Conservation (phyloP, 208 protist species). For the Leishmania aethiopica region DNA sequence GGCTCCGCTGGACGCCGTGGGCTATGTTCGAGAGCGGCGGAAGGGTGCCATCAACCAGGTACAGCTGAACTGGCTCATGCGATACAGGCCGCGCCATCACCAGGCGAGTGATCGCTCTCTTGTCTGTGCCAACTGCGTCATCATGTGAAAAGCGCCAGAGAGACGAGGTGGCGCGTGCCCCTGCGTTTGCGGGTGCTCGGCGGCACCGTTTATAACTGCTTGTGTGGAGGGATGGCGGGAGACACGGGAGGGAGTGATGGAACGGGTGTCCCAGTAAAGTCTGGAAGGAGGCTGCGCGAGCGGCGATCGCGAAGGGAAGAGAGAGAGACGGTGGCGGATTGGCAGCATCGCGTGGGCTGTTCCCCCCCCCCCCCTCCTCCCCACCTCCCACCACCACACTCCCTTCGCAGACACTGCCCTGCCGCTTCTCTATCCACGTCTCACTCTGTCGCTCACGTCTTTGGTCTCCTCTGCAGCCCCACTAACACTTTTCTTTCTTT, state of each 20-base stretch:
- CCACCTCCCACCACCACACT: too few species aligned
- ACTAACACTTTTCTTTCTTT: not conserved
- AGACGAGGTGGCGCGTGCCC: not conserved
- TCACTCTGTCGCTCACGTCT: not conserved
- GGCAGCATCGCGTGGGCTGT: not conserved
- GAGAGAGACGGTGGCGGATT: not conserved
- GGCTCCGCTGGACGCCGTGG: conserved; percentile 81
- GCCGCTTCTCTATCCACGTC: not conserved
- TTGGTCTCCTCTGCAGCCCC: not conserved
- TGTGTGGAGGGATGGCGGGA: conserved; percentile 26
- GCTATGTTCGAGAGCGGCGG: conserved; percentile 75
- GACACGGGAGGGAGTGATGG: not conserved
- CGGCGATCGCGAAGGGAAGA: not conserved
- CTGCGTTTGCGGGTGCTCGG: not conserved
- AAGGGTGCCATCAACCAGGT: conserved; percentile 91
- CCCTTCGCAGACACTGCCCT: not conserved
- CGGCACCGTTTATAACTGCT: not conserved
- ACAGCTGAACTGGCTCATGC: conserved; percentile 91
- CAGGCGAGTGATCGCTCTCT: conserved; percentile 26
- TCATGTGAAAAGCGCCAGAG: conserved; percentile 46
- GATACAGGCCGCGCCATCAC: conserved; percentile 78
- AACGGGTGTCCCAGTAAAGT: not conserved
- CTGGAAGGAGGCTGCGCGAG: not conserved
- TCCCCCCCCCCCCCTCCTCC: not conserved
- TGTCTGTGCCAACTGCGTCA: conserved; percentile 50